Evolutionary conservation across 139 green algal genomes (phyloP), one percentile per base, ranked within the genome.

Genomic region (Haematococcus sp.): DNA sequence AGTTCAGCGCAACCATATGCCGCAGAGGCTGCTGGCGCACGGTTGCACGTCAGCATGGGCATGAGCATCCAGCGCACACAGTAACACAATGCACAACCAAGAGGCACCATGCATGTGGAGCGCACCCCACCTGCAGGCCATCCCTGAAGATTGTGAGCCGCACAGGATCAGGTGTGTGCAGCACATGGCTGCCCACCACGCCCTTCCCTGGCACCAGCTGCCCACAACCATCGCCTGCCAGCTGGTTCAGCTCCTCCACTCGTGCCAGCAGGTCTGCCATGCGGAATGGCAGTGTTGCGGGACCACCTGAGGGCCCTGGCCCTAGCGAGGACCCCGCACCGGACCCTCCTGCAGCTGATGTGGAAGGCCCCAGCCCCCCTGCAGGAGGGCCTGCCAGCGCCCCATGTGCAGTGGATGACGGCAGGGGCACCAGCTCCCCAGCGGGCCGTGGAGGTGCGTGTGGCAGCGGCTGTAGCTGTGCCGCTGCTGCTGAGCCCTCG

Each of bases 181-280:
- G 72, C 30, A 78, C 76, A 34, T 77, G 71, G 23, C 31, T n/a
- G 1, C 72, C 60, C 15, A 27, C 44, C 3, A 31, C 66, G 23
- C 40, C 35, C 35, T 35, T 22, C 59, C 60, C 77, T 3, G 33
- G 31, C n/a, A 83, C 68, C 11, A 87, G 15, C 43, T 83, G 74
- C 23, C 70, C 65, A 13, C 52, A 63, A 2, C 70, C 79, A 43
- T 83, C 83, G 2, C 71, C 79, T n/a, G 78, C 83, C 52, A 88
- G 51, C 34, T 82, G 51, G 46, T 84, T 84, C 15, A 85, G 65
- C 23, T 82, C 79, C 28, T 82, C 78, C 17, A 84, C 72, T 9
- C 71, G 71, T 1, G 61, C 40, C 23, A 59, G 33, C 19, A 85
- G 68, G 40, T 77, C 80, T 72, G 75, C 46, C 43, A 76, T 33